These are phyloP conservation scores for Boletus tomentosulus DNA, from an alignment of 768 basidiomycete species.

Conservation along the genomic window DNA sequence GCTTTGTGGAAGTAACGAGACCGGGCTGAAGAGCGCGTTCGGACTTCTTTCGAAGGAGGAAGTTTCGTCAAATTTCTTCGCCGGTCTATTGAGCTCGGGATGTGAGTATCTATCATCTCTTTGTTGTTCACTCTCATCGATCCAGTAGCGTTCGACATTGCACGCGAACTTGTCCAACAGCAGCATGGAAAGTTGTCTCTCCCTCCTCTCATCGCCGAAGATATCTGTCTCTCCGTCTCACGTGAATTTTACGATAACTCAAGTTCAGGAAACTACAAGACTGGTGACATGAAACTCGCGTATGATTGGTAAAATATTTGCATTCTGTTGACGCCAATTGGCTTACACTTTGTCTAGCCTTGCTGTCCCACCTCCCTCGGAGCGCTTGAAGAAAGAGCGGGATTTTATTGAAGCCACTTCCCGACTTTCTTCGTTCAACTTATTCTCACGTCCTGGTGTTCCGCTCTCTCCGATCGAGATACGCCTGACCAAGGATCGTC, in stretches of 20 bases:
- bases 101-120: conserved; percentile 52
- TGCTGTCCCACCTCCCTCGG: conserved; percentile 63
- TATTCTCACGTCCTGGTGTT: conserved; percentile 68
- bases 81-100: conserved; percentile 80
- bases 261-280: conserved; percentile 83
- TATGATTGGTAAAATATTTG: conserved; percentile 74
- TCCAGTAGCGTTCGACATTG: conserved; percentile 58
- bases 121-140: conserved; percentile 4
- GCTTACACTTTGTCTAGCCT: conserved; percentile 47
- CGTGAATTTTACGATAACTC: conserved; percentile 96
- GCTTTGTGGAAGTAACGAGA: conserved; percentile 60
- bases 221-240: conserved; percentile 75
- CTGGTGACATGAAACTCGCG: conserved; percentile 94
- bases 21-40: conserved; percentile 70
- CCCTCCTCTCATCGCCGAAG: conserved; percentile 53
- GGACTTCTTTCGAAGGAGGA: conserved; percentile 69
- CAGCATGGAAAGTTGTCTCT: conserved; percentile 46
- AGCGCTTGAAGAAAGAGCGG: conserved; percentile 61
- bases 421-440: conserved; percentile 87
- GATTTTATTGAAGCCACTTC: conserved; percentile 98
- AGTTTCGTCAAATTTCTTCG: conserved; percentile 77
- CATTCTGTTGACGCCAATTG: not conserved
- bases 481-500: conserved; percentile 82
- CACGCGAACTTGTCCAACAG: conserved; percentile 55
- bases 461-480: conserved; percentile 90